Evolutionary conservation across 2,329 filamentous ascomycete species (phyloP).

Genomic region (Scortechinia acanthostroma): DNA sequence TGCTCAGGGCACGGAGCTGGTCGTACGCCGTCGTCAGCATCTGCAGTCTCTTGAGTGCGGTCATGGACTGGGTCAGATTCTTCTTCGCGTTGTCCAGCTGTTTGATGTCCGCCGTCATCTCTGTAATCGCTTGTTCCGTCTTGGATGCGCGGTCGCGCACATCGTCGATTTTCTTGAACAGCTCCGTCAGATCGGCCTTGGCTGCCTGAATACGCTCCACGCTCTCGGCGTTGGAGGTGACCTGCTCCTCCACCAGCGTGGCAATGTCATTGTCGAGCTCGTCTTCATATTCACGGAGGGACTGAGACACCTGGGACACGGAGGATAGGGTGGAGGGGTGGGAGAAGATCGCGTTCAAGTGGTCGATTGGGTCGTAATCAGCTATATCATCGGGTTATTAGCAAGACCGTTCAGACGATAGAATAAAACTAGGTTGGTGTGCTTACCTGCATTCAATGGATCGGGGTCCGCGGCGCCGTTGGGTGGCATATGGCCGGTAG

Average conservation of each 20-base stretch:
- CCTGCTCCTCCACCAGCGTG: slow-evolving; percentile 68
- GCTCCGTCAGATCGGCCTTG: slow-evolving; percentile 77
- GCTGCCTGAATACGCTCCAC: slow-evolving; percentile 86
- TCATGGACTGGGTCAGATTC: slow-evolving; percentile 96
- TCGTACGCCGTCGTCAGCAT: slow-evolving; percentile 99
- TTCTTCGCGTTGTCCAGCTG: slow-evolving; percentile 91
- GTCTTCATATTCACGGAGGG: slow-evolving; percentile 71
- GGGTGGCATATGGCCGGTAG: neutral
- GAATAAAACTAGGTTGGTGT: neutral
- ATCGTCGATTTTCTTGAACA: slow-evolving; percentile 91
- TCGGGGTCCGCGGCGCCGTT: neutral
- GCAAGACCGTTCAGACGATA: neutral
- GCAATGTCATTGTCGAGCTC: slow-evolving; percentile 74
- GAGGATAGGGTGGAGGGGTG: slow-evolving; percentile 79
- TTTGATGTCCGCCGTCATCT: slow-evolving; percentile 99
- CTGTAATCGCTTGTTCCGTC: slow-evolving; percentile 92
- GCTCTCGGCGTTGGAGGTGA: slow-evolving; percentile 77
- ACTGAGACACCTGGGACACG: slow-evolving; percentile 66
- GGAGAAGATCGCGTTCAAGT: slow-evolving; percentile 88
- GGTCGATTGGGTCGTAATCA: slow-evolving; percentile 86
- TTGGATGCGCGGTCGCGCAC: slow-evolving; percentile 82
- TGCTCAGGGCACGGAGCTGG: slow-evolving; percentile 76
- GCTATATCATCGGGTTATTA: slow-evolving; percentile 19
- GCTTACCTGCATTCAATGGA: neutral
- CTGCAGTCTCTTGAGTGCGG: slow-evolving; percentile 88